Percentiles rank a stretch among this genome's conserved stretches.
These are phyloP conservation scores for Sporisorium exsertum DNA, from an alignment of 1,284 basidiomycete genomes.

Conservation along the genomic window DNA sequence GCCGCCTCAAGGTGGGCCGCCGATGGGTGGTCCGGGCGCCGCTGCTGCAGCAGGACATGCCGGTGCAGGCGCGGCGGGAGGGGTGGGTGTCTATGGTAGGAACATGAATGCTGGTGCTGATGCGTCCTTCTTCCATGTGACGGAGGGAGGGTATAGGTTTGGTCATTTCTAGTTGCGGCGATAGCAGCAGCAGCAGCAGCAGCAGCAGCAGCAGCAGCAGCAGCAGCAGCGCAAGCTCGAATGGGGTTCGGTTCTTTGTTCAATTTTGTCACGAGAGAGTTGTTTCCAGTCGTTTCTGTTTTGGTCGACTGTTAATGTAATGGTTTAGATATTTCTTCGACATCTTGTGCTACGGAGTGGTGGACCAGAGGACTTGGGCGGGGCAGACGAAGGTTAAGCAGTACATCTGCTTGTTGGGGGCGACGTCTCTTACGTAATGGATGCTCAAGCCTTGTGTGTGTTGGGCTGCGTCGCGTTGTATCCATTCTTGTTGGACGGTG, in stretches of 20 bases:
- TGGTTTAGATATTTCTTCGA: not conserved
- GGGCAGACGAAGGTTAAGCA: constrained; percentile 93
- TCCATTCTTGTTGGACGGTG: constrained; percentile 5
- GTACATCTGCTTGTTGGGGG: constrained; percentile 98
- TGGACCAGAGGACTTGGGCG: constrained; percentile 60
- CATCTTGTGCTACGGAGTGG: too few relatives aligned
- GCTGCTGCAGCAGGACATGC: not conserved
- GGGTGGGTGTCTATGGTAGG: constrained; percentile 1
- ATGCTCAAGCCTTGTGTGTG: constrained; percentile 70
- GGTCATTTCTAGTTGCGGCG: constrained; percentile 23
- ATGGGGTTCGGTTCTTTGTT: too few relatives aligned
- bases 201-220: not conserved
- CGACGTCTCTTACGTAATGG: constrained; percentile 89
- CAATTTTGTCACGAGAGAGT: not conserved
- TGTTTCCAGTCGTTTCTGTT: constrained; percentile 2
- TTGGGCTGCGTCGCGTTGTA: constrained; percentile 1
- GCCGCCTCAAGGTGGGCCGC: constrained; percentile 4
- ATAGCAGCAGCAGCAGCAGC: too few relatives aligned
- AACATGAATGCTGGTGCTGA: constrained; percentile 8
- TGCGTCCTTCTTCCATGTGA: constrained; percentile 22
- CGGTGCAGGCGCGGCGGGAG: not conserved
- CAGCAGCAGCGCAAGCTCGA: not conserved
- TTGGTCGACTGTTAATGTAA: not conserved
- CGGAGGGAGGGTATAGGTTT: constrained; percentile 33
- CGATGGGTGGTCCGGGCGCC: not conserved